phyloP scores from a whole-genome alignment of 371 early-diverging fungal species.

The Homolaphlyctis polyrhiza region DNA sequence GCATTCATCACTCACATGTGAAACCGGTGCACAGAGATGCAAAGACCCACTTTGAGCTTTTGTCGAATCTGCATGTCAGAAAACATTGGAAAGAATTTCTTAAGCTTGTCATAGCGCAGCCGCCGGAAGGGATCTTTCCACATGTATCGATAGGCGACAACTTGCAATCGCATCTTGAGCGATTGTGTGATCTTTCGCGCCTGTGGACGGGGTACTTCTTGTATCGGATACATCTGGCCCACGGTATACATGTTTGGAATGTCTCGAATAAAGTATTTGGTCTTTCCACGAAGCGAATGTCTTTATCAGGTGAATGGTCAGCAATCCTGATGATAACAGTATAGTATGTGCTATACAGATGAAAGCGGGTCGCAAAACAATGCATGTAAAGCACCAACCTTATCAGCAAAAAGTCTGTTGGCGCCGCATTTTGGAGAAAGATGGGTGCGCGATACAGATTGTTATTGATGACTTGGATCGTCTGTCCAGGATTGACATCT shows the following conservation, averaged over 20 bases:
- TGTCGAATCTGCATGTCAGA: constrained; percentile 80
- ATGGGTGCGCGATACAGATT: constrained; percentile 97
- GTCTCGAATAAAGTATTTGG: constrained; percentile 76
- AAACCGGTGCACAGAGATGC: neutral
- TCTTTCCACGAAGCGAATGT: constrained; percentile 63
- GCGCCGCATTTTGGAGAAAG: constrained; percentile 72
- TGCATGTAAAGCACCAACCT: constrained; percentile 31
- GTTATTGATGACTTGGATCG: constrained; percentile 85
- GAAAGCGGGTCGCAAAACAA: neutral
- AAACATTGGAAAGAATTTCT: constrained; percentile 80
- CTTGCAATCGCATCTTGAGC: constrained; percentile 87
- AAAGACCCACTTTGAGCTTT: constrained; percentile 44
- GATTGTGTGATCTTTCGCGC: constrained; percentile 93
- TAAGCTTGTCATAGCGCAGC: constrained; percentile 70
- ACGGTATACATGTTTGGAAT: constrained; percentile 83
- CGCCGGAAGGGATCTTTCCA: constrained; percentile 62
- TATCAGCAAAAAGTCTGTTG: constrained; percentile 85
- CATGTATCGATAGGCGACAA: constrained; percentile 79
- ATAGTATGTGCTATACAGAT: neutral
- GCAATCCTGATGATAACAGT: neutral
- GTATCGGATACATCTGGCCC: constrained; percentile 97
- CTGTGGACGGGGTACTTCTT: constrained; percentile 97
- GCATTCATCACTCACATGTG: too few relatives aligned
- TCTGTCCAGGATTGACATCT: constrained; percentile 90
- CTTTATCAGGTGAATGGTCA: neutral